Evolutionary conservation across 345 rosid genomes (phyloP), one percentile per base, ranked within the genome.

Genomic region (Corchorus capsularis): DNA sequence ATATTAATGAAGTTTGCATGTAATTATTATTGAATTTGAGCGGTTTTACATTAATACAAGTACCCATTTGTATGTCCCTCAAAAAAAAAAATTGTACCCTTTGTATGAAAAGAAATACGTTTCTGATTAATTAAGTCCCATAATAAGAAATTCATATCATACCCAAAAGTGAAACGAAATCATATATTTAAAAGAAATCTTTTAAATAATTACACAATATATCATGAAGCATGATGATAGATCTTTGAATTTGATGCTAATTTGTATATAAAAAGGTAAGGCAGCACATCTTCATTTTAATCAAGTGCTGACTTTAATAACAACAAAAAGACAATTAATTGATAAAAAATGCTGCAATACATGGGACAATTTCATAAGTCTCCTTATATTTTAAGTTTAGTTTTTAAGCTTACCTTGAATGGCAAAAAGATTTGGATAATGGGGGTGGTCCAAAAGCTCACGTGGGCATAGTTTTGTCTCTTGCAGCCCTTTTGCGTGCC

Each of bases 401-500:
- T 4, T 3, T 64, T 11, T n/a, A 9, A 41, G 52, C 50, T 39
- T 64, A 50, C 69, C 32, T 41, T 41, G 22, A 17, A 41, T 43
- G 56, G 35, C n/a, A 8, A 49, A 46, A 14, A 34, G 27, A 17
- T n/a, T 27, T 17, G 37, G 71, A 14, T 43, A 16, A 9, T 34
- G 17, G 5, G 35, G 13, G 60, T 32, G 49, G 16, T 43, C 52
- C 70, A 43, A 39, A 43, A 43, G 52, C 52, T 65, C 50, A 65
- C 52, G 70, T 27, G 59, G 60, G 59, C 45, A 34, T 49, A 56
- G 46, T 15, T 15, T 50, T 32, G 43, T 50, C 41, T 52, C 35
- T 22, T 8, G 41, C 43, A 64, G 3, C 52, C 52, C 52, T 27
- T 15, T 65, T 75, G 78, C 72, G 72, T 75, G 72, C 65, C 78